Evolutionary conservation across 1,284 basidiomycete species (phyloP).

Genomic region (Fereydounia khargensis): DNA sequence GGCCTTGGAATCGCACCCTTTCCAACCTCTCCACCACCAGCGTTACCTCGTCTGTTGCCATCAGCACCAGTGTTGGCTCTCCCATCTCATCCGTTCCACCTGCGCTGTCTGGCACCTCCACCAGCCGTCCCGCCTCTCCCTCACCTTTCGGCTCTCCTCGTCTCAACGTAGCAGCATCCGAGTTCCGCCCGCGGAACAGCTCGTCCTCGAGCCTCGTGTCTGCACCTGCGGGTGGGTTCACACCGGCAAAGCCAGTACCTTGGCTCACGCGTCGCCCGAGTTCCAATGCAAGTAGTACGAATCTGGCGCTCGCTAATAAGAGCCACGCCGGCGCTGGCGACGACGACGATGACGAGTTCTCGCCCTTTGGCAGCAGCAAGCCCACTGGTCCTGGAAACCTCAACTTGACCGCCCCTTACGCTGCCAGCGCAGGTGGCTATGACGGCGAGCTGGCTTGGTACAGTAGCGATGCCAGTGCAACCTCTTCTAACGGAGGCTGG

Average conservation of each 20-base stretch:
- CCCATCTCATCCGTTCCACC: slow-evolving; percentile 30
- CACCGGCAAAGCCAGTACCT: slow-evolving; percentile 14
- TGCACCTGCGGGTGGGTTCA: slow-evolving; percentile 7
- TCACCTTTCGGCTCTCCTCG: slow-evolving; percentile 45
- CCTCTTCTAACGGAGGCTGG: slow-evolving; percentile 63
- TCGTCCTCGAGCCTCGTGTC: slow-evolving; percentile 9
- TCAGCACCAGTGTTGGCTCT: slow-evolving; percentile 5
- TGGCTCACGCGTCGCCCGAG: slow-evolving; percentile 21
- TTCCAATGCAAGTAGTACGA: slow-evolving; percentile 32
- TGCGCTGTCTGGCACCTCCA: slow-evolving; percentile 8
- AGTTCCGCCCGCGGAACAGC: slow-evolving; percentile 41
- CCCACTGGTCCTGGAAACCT: neutral
- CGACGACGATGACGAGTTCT: slow-evolving; percentile 64
- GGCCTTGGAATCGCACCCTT: slow-evolving; percentile 31
- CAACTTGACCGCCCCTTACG: neutral
- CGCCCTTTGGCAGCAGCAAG: slow-evolving; percentile 60
- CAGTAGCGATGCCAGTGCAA: slow-evolving; percentile 79
- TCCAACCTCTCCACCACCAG: slow-evolving; percentile 30
- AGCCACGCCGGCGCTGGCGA: slow-evolving; percentile 50
- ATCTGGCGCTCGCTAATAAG: slow-evolving; percentile 37
- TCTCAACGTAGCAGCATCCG: slow-evolving; percentile 46
- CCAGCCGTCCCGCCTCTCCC: slow-evolving; percentile 38
- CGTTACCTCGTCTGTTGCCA: slow-evolving; percentile 14
- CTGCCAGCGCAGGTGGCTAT: neutral
- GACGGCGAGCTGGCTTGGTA: slow-evolving; percentile 1